Percentiles rank a stretch among this genome's conserved stretches.
Evolutionary conservation across 805 yeast genomes (phyloP).

Genomic region (Starmerella bacillaris): DNA sequence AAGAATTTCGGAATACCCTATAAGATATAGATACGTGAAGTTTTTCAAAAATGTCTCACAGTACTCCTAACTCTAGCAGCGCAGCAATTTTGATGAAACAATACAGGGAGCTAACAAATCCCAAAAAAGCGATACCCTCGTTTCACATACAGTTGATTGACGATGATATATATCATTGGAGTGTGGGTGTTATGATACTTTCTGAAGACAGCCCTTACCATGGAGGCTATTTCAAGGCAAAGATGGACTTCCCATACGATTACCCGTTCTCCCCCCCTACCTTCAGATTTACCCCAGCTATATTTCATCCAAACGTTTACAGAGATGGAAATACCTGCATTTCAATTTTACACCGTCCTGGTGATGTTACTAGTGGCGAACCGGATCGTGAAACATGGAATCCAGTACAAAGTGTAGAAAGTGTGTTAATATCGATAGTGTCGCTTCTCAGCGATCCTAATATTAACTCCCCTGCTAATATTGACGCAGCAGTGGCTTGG

Average conservation of each 20-base stretch:
- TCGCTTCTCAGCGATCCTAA: conserved; percentile 89
- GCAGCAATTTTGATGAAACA: conserved; percentile 83
- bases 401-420: conserved; percentile 63
- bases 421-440: conserved; percentile 74
- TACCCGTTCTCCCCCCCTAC: conserved; percentile 88
- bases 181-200: conserved; percentile 80
- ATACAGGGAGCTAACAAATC: conserved; percentile 82
- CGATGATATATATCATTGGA: conserved; percentile 51
- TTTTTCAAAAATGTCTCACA: conserved; percentile 10
- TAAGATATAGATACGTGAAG: too few relatives aligned
- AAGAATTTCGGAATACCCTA: too few relatives aligned
- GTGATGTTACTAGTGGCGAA: conserved; percentile 78
- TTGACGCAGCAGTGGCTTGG: conserved; percentile 86
- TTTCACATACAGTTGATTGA: conserved; percentile 46
- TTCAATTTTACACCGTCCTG: conserved; percentile 79
- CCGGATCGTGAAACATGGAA: conserved; percentile 85
- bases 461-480: conserved; percentile 83
- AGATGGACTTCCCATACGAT: conserved; percentile 80
- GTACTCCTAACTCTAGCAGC: conserved; percentile 26
- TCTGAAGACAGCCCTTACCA: conserved; percentile 78
- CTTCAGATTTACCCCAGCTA: conserved; percentile 80
- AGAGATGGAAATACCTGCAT: conserved; percentile 86
- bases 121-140: conserved; percentile 59
- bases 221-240: conserved; percentile 86
- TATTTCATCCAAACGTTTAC: conserved; percentile 89